Percentiles rank a stretch among this genome's conserved stretches.
phyloP scores from a whole-genome alignment of 768 basidiomycete species.

The Amanita fuliginea region DNA sequence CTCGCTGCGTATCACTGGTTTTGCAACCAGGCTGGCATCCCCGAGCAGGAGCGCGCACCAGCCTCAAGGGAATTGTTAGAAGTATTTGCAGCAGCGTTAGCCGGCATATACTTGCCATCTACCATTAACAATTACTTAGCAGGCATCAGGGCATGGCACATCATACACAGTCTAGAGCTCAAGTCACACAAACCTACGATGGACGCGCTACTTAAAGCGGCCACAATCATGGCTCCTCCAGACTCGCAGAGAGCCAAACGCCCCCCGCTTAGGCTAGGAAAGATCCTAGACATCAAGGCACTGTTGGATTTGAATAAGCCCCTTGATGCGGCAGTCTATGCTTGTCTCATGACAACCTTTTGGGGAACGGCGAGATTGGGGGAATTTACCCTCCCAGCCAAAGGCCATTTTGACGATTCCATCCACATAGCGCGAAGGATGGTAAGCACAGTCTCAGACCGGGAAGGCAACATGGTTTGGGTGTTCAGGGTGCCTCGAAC shows the following conservation, averaged over 20 bases:
- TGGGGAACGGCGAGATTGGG: conserved; percentile 21
- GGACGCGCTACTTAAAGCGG: conserved; percentile 18
- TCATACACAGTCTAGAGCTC: conserved; percentile 26
- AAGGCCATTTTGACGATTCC: conserved; percentile 18
- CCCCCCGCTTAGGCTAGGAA: conserved; percentile 16
- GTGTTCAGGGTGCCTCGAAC: conserved; percentile 19
- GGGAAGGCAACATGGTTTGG: conserved; percentile 14
- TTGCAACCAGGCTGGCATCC: conserved; percentile 22
- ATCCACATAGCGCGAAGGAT: conserved; percentile 18
- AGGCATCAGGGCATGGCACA: conserved; percentile 35
- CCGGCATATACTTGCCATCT: conserved; percentile 8
- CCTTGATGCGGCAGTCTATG: conserved; percentile 22
- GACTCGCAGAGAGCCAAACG: conserved; percentile 18
- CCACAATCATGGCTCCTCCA: conserved; percentile 17
- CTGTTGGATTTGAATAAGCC: conserved; percentile 17
- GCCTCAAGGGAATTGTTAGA: neutral
- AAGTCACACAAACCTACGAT: conserved; percentile 14
- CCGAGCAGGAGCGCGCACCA: neutral
- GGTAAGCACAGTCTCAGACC: conserved; percentile 12
- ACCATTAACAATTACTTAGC: conserved; percentile 26
- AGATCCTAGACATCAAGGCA: neutral
- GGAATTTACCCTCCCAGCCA: conserved; percentile 24
- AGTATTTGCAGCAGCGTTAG: neutral
- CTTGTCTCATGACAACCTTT: conserved; percentile 28
- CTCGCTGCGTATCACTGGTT: conserved; percentile 27